phyloP scores from a whole-genome alignment of 140 eudicot species.

The Flaveria floridana region DNA sequence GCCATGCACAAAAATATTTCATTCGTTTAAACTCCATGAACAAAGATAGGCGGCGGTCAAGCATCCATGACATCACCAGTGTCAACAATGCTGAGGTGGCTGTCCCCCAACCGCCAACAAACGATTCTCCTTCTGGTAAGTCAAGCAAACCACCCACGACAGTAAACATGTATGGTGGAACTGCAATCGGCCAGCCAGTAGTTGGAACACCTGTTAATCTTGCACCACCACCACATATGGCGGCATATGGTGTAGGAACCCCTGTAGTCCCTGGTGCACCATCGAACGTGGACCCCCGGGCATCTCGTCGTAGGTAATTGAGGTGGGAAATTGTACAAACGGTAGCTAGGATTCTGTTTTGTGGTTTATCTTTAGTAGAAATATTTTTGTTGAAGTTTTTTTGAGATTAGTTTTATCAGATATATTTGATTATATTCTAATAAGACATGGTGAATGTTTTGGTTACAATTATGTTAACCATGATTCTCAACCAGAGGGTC shows the following conservation, averaged over 20 bases:
- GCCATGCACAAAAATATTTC: conserved; percentile 61
- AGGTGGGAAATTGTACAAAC: conserved; percentile 33
- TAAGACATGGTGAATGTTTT: conserved; percentile 33
- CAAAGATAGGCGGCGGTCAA: conserved; percentile 71
- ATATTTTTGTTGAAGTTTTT: conserved; percentile 25
- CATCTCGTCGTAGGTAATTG: conserved; percentile 31
- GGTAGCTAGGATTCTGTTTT: conserved; percentile 29
- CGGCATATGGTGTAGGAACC: conserved; percentile 37
- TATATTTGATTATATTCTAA: conserved; percentile 25
- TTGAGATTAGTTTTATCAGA: conserved; percentile 20
- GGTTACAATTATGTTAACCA: conserved; percentile 22
- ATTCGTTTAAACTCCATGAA: conserved; percentile 71
- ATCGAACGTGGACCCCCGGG: conserved; percentile 27
- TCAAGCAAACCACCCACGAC: conserved; percentile 38
- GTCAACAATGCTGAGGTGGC: conserved; percentile 51
- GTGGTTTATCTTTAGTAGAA: conserved; percentile 37
- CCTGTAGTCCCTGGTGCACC: conserved; percentile 34
- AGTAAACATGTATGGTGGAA: conserved; percentile 42
- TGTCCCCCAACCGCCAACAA: conserved; percentile 52
- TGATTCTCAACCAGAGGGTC: conserved; percentile 19
- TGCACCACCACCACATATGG: conserved; percentile 36
- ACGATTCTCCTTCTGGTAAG: conserved; percentile 34
- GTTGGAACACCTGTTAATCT: conserved; percentile 56
- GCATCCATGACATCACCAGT: conserved; percentile 75
- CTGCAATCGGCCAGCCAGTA: conserved; percentile 65